These are phyloP conservation scores for Chiua virens DNA, from an alignment of 768 basidiomycete genomes.

Conservation along the genomic window DNA sequence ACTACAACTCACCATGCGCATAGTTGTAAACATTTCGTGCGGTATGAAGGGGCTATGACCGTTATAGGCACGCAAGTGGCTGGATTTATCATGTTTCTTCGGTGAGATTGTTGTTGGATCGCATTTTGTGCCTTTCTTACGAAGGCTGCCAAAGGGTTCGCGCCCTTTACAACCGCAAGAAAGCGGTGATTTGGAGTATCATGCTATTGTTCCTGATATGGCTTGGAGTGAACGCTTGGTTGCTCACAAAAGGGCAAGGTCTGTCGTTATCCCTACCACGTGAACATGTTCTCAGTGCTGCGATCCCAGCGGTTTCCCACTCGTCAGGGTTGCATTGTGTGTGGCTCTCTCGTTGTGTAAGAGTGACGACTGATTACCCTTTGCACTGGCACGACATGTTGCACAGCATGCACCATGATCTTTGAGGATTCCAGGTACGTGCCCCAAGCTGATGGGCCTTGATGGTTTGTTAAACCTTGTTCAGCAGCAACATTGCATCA, in stretches of 20 bases:
- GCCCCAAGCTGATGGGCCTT: too few relatives aligned
- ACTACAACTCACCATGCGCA: neutral
- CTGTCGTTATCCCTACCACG: conserved; percentile 16
- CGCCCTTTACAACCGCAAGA: conserved; percentile 15
- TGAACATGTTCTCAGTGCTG: neutral
- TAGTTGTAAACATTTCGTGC: conserved; percentile 48
- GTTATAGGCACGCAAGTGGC: conserved; percentile 40
- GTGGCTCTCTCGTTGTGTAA: neutral
- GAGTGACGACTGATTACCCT: conserved; percentile 29
- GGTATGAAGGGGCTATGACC: conserved; percentile 50
- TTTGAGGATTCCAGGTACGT: conserved; percentile 28
- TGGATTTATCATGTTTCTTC: conserved; percentile 45
- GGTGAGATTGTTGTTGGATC: conserved; percentile 26
- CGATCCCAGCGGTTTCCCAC: conserved; percentile 14
- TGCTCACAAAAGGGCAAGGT: conserved; percentile 54
- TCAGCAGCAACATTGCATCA: conserved; percentile 27
- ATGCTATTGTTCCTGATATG: conserved; percentile 40
- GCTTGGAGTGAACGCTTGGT: conserved; percentile 51
- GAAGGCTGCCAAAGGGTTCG: conserved; percentile 8
- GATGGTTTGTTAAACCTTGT: neutral
- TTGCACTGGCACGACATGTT: neutral
- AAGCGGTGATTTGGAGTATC: conserved; percentile 7
- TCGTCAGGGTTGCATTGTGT: conserved; percentile 4
- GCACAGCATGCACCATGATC: conserved; percentile 43
- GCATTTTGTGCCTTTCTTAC: neutral